phyloP scores from a whole-genome alignment of 1,284 basidiomycete genomes.

The Fereydounia khargensis region DNA sequence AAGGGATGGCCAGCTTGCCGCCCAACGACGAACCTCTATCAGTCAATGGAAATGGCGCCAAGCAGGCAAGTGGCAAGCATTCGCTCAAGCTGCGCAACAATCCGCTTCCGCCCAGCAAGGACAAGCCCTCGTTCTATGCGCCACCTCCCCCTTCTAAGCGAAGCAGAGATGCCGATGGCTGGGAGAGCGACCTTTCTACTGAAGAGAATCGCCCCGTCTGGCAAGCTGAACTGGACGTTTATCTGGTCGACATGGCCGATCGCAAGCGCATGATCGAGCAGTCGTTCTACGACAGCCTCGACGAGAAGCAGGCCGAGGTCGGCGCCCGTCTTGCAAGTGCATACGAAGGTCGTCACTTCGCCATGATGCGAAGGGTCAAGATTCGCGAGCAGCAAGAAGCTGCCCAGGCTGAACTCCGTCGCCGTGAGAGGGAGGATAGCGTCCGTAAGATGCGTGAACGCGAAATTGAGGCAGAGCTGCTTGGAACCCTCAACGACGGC shows the following conservation, averaged over 20 bases:
- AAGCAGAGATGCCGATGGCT: conserved; percentile 33
- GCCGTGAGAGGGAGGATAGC: conserved; percentile 10
- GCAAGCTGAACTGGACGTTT: conserved; percentile 41
- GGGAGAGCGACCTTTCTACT: conserved; percentile 51
- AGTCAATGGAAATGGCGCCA: too few species aligned
- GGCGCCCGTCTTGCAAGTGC: conserved; percentile 34
- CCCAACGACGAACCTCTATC: too few species aligned
- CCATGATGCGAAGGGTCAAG: conserved; percentile 28
- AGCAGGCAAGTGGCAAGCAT: conserved; percentile 10
- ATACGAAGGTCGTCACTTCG: conserved; percentile 43
- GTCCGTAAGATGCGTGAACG: conserved; percentile 35
- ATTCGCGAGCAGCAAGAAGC: conserved; percentile 30
- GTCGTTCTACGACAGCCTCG: conserved; percentile 16
- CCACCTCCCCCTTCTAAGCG: conserved; percentile 33
- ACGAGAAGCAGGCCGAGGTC: conserved; percentile 28
- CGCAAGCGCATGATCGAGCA: conserved; percentile 35
- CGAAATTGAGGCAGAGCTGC: conserved; percentile 51
- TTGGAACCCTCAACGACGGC: conserved; percentile 43
- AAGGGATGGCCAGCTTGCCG: too few species aligned
- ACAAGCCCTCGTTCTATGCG: conserved; percentile 22
- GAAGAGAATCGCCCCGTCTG: conserved; percentile 47
- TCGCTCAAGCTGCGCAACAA: conserved; percentile 37
- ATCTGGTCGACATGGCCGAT: conserved; percentile 27
- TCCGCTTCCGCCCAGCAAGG: conserved; percentile 29
- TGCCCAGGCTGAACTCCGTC: conserved; percentile 6